These are phyloP conservation scores for Reticulascus tulasneorum DNA, from an alignment of 2,329 filamentous ascomycete genomes.

Conservation along the genomic window DNA sequence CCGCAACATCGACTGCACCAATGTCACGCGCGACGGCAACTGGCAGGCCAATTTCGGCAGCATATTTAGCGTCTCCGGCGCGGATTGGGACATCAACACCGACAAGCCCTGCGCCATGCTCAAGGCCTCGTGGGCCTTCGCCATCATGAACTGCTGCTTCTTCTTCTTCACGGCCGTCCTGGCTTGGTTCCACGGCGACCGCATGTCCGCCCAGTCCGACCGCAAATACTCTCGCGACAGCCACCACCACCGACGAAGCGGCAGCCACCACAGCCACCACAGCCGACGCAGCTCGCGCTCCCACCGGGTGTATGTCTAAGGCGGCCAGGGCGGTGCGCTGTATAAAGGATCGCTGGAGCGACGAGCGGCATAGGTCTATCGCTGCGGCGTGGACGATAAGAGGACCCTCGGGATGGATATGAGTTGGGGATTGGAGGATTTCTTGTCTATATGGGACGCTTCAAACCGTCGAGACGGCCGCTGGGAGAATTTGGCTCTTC, in stretches of 20 bases:
- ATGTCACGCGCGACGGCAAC: constrained; percentile 43
- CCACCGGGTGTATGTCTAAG: constrained; percentile 16
- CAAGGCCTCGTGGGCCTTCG: constrained; percentile 84
- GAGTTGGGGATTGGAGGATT: too few species aligned
- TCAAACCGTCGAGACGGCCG: too few species aligned
- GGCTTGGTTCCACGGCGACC: constrained; percentile 56
- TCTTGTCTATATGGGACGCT: too few species aligned
- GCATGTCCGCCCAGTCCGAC: constrained; percentile 33
- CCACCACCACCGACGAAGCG: constrained; percentile 15
- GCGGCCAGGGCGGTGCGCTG: too few species aligned
- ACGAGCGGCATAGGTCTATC: too few species aligned
- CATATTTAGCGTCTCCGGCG: constrained; percentile 52
- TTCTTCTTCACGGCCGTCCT: constrained; percentile 75
- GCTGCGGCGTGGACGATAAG: too few species aligned
- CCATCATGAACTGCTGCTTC: constrained; percentile 80
- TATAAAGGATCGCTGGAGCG: too few species aligned
- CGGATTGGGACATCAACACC: constrained; percentile 48
- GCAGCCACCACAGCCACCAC: constrained; percentile 30
- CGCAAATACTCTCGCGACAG: constrained; percentile 41
- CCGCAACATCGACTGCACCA: constrained; percentile 62
- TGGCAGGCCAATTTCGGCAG: constrained; percentile 59
- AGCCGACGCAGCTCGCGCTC: constrained; percentile 20
- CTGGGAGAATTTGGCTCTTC: too few species aligned
- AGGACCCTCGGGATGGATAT: too few species aligned
- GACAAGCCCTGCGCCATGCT: constrained; percentile 87